A percentile compares a stretch with the other conserved stretches of the same genome.
Evolutionary conservation across 1,284 basidiomycete genomes (phyloP).

Genomic region (Inonotus obliquus): DNA sequence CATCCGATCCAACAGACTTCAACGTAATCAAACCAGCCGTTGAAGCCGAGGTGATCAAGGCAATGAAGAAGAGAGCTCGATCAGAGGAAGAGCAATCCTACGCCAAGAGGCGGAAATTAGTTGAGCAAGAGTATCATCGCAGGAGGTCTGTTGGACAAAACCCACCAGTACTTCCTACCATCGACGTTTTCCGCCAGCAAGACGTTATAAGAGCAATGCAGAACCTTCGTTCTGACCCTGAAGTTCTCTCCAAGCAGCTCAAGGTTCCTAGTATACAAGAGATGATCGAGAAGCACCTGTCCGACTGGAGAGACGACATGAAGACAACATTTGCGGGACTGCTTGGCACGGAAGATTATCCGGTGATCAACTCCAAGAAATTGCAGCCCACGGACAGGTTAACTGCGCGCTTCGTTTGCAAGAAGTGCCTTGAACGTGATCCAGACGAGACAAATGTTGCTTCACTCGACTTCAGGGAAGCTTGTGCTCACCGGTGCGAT

Average conservation of each 20-base stretch:
- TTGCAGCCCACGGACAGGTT: conserved; percentile 53
- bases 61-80: conserved; percentile 26
- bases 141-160: conserved; percentile 24
- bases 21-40: conserved; percentile 22
- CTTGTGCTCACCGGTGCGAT: conserved; percentile 53
- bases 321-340: conserved; percentile 38
- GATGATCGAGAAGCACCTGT: conserved; percentile 38
- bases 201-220: conserved; percentile 38
- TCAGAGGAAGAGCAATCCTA: conserved; percentile 25
- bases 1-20: conserved; percentile 26
- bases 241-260: conserved; percentile 23
- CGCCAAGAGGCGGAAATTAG: conserved; percentile 21
- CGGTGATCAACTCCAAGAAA: conserved; percentile 37
- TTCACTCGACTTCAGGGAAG: conserved; percentile 50
- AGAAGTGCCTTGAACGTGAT: conserved; percentile 38
- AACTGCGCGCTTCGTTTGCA: conserved; percentile 56
- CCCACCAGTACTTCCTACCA: conserved; percentile 32
- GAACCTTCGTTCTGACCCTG: conserved; percentile 18
- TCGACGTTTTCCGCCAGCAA: conserved; percentile 40
- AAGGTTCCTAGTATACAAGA: conserved; percentile 31
- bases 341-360: conserved; percentile 48
- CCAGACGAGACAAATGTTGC: conserved; percentile 32
- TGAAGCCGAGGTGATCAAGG: conserved; percentile 30
- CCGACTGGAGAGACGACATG: conserved; percentile 43
- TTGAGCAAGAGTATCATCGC: conserved; percentile 33